Evolutionary conservation across 257 asterid genomes (phyloP).

Genomic region (Plantago ovata): DNA sequence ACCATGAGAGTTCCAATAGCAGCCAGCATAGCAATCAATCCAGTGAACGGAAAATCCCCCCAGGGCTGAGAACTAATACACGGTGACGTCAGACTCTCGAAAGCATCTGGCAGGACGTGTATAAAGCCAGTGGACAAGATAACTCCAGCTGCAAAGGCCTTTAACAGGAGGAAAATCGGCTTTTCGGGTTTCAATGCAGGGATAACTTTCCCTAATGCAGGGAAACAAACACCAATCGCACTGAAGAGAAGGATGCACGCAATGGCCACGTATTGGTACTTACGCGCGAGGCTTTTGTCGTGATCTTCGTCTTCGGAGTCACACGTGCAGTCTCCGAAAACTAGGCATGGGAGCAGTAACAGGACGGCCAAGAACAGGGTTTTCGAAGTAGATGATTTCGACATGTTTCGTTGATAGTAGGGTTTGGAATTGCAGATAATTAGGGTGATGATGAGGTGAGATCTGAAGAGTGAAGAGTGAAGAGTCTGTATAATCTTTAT

Average conservation of each 20-base stretch:
- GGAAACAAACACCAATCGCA: conserved; percentile 38
- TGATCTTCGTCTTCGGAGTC: conserved; percentile 25
- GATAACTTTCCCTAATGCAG: conserved; percentile 25
- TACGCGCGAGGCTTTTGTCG: conserved; percentile 30
- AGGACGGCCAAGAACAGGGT: conserved; percentile 1
- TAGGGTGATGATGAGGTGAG: too few relatives aligned
- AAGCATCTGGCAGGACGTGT: conserved; percentile 46
- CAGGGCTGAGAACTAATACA: conserved; percentile 31
- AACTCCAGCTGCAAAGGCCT: conserved; percentile 63
- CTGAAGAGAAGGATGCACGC: conserved; percentile 42
- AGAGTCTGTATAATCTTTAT: too few relatives aligned
- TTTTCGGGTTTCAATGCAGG: conserved; percentile 45
- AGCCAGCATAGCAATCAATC: conserved; percentile 41
- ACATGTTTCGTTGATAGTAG: background rate
- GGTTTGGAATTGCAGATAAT: too few relatives aligned
- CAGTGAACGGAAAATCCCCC: conserved; percentile 51
- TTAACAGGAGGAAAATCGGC: conserved; percentile 38
- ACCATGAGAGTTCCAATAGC: conserved; percentile 47
- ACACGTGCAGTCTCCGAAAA: conserved; percentile 35
- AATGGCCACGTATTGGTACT: conserved; percentile 35
- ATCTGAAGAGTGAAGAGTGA: too few relatives aligned
- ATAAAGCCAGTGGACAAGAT: conserved; percentile 50
- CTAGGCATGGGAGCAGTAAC: conserved; percentile 13
- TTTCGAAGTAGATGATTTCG: background rate
- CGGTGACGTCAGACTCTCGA: conserved; percentile 37